Base-by-base conservation (phyloP, 345 rosid genomes). In the Hibiscus trionum region DNA sequence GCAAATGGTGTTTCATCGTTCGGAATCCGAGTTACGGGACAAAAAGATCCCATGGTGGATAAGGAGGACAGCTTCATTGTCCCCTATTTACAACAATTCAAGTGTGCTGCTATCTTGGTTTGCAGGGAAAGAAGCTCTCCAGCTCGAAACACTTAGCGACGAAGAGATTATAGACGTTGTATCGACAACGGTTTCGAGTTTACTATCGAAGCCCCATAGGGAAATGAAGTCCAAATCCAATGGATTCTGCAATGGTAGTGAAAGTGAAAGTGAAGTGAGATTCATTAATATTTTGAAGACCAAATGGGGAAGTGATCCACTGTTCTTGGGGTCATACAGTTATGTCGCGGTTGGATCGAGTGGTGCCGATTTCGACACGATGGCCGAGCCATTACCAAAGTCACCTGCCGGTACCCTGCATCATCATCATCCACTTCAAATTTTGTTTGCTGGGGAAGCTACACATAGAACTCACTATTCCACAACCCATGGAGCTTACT, bases 371-470 rank as follows among this genome's bases (percentile, higher is more conserved):
- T 68, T 89, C 44, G 97, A 95, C 81, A 71, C 76, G 17, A 72
- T 92, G 88, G 97, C 97, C 8, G 92, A 88, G 72, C 97, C 99
- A 72, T 83, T 95, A 80, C 98, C 98, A 21, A 77, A 74, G 71
- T 56, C 62, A 44, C 57, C 57, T 7, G 2, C 9, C 63, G 50
- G 24, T 68, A 26, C 27, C 58, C 29, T 35, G 79, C 67, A 11
- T 53, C 71, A 4, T 15, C 15, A 50, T 10, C 77, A 64, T 29
- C 79, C 75, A 29, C 89, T 95, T 61, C 97, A 90, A 75, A 81
- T 92, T 47, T 84, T 95, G 76, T 95, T 95, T 86, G 99, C 99
- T 69, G 99, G 99, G 74, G 99, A 95, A 74, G 97, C 93, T 60
- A 95, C 99, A 17, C 97, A 95, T 70, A 87, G 97, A 81, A 91